Evolutionary conservation across 2,329 filamentous ascomycete species (phyloP), one percentile per base, ranked within the genome.

Genomic region (Chaetomiaceae sp.): DNA sequence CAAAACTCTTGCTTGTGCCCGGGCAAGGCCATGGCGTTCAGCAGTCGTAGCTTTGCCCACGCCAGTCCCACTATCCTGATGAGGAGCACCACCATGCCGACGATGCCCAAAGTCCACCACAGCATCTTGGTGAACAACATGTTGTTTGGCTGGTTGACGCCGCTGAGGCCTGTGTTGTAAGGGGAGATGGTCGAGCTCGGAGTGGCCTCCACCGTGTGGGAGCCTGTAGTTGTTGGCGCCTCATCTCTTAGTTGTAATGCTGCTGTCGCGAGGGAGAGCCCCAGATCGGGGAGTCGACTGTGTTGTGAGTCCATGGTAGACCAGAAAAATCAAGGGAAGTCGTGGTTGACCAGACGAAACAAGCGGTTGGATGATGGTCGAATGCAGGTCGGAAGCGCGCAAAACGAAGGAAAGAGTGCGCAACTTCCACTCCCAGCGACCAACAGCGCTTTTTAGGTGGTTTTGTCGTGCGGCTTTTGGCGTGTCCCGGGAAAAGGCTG

Each of bases 61-160:
- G 69, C 64, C 52, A 84, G 73, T 64, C 83, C 78, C 27, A 74
- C 55, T 23, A 85, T 66, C 51, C 82, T 75, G 57, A 84, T 72
- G 19, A 67, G 46, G 34, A 86, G 71, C 43, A 86, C 72, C 27
- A 77, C 58, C 47, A 84, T 63, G 42, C 72, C 81, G 51, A 82
- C 69, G 53, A 76, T 74, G 17, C 83, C 83, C 53, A 86, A 64
- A 46, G 72, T 82, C 77, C 77, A 83, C 82, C 82, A 85, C 12
- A 85, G 64, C 36, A 74, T 68, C 59, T 84, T 73, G 62, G 74
- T 78, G 64, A 84, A 81, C 12, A 81, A 61, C 59, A 81, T 66
- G 65, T 86, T 84, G 60, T 77, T 71, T 1, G 69, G 60, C 64
- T 84, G 81, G 61, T 83, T 79, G 58, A 86, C 82, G 51, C 83